Base-by-base conservation (phyloP, 176 grass and related monocot species). In the Saccharum officinarum region DNA sequence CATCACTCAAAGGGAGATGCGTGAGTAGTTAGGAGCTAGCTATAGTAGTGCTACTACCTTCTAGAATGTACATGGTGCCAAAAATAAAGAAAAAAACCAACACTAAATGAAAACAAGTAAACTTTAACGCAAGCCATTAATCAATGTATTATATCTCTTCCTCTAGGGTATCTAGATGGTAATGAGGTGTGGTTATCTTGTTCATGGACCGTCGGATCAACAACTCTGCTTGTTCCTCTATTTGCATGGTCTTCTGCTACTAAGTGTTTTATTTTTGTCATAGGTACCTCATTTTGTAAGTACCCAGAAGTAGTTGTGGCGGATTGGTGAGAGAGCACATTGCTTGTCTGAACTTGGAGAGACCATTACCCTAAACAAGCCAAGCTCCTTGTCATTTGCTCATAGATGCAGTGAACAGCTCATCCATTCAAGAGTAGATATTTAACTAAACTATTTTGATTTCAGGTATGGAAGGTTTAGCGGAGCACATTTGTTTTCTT, bases 281-380 rank as follows among this genome's bases (percentile, higher is more conserved):
- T 49, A 5, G 46, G 12, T 52, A 47, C 13, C 47, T 52, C 47
- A 52, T 52, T 52, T 52, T 52, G 47, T 52, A 17, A 6, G 12
- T 6, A 18, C 47, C 47, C 28, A 28, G 28, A 28, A 28, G 28
- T 28, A 28, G 28, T 28, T 28, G 28, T 28, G 28, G 28, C 28
- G 17, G 47, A 17, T 52, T 52, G 47, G 47, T 52, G 47, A 54
- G 17, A 18, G 6, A 73, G 13, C 42, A 14, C 71, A 49, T 73
- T 73, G 42, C 42, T 49, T 73, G 71, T 31, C 44, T 74, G 25
- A 17, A 28, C 42, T 49, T 49, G 16, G 73, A 36, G 46, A 54
- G 46, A 23, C 25, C 47, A 55, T 81, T 55, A 23, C 61, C 77
- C 22, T 69, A 69, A 71, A 79, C 39, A 86, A 83, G 47, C 8